Evolutionary conservation across 129 eudicot genomes (phyloP).

Genomic region (Sambucus nigra): DNA sequence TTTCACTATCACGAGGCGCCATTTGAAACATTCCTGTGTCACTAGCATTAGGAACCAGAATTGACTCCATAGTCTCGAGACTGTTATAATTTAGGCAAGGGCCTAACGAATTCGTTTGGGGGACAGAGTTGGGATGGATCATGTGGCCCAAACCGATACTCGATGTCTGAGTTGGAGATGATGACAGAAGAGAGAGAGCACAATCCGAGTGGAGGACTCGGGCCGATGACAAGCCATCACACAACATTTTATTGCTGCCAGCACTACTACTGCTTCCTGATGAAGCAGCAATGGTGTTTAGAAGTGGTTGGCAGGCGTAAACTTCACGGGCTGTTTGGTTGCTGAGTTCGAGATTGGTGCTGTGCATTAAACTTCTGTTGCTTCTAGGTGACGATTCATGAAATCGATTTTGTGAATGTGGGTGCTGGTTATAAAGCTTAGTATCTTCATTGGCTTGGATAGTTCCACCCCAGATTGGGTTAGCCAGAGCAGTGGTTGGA

Average conservation of each 20-base stretch:
- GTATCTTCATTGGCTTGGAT: not conserved
- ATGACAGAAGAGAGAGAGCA: conserved; percentile 7
- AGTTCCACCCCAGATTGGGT: not conserved
- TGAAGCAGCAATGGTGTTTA: not conserved
- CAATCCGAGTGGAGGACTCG: not conserved
- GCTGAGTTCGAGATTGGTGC: not conserved
- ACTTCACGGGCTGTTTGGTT: not conserved
- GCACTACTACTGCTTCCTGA: not conserved
- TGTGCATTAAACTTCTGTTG: not conserved
- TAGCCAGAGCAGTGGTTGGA: not conserved
- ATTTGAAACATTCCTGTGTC: conserved; percentile 27
- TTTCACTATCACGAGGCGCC: conserved; percentile 26
- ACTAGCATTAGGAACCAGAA: conserved; percentile 25
- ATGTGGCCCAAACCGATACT: not conserved
- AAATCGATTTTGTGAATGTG: not conserved
- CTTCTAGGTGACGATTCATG: not conserved
- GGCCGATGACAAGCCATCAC: not conserved
- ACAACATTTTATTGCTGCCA: not conserved
- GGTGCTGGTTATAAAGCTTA: not conserved
- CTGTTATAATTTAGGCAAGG: not conserved
- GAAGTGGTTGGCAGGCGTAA: not conserved
- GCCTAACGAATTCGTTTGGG: not conserved
- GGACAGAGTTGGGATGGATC: not conserved
- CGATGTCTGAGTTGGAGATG: not conserved
- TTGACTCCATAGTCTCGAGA: conserved; percentile 18